Evolutionary conservation across 768 basidiomycete species (phyloP).

Genomic region (Neoboletus magnificus): DNA sequence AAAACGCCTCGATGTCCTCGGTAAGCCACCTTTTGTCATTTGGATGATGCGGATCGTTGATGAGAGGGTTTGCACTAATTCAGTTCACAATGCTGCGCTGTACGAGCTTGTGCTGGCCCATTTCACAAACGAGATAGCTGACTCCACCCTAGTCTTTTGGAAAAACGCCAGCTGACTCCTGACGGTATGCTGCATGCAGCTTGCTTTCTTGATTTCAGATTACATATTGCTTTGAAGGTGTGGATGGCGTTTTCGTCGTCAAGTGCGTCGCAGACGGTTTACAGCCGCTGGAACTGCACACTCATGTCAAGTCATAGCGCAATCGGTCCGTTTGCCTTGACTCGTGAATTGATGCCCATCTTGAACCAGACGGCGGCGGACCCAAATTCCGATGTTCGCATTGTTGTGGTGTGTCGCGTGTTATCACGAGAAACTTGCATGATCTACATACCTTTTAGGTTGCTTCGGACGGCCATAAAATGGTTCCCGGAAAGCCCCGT

Average conservation of each 20-base stretch:
- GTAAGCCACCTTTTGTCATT: slow-evolving; percentile 29
- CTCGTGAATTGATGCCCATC: slow-evolving; percentile 50
- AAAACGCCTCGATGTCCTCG: slow-evolving; percentile 50
- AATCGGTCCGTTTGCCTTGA: slow-evolving; percentile 56
- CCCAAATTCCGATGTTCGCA: slow-evolving; percentile 53
- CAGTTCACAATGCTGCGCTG: slow-evolving; percentile 59
- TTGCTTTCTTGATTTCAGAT: background rate
- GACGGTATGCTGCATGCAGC: slow-evolving; percentile 25
- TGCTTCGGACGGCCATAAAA: slow-evolving; percentile 28
- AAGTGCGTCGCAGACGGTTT: slow-evolving; percentile 35
- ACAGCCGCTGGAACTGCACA: background rate
- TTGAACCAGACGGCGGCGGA: slow-evolving; percentile 47
- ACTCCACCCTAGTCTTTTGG: slow-evolving; percentile 16
- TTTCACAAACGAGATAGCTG: slow-evolving; percentile 5
- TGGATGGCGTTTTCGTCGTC: slow-evolving; percentile 38
- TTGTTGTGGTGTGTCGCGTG: slow-evolving; percentile 48
- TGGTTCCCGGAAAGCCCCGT: slow-evolving; percentile 15
- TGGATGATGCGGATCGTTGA: background rate
- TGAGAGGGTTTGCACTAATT: background rate
- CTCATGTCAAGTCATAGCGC: slow-evolving; percentile 30
- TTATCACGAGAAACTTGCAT: background rate
- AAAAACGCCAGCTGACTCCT: slow-evolving; percentile 17
- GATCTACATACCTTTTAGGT: slow-evolving; percentile 24
- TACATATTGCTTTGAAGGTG: slow-evolving; percentile 27
- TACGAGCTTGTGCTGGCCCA: slow-evolving; percentile 20